A percentile compares a stretch with the other conserved stretches of the same genome.
These are phyloP conservation scores for Lignosus rhinocerotis DNA, from an alignment of 1,284 basidiomycete species.

Conservation along the genomic window DNA sequence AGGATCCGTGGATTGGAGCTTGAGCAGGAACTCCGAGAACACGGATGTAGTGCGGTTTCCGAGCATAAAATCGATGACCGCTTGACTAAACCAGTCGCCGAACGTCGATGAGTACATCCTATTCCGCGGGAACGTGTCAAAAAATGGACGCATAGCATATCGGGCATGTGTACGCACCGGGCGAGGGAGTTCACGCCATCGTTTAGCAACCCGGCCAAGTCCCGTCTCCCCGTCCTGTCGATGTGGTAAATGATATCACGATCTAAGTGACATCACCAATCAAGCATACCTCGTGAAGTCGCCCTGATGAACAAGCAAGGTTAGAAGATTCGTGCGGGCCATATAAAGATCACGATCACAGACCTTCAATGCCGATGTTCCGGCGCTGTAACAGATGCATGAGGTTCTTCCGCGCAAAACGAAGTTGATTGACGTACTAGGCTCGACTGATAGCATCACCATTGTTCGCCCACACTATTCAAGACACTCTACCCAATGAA, in stretches of 20 bases:
- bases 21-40: conserved; percentile 89
- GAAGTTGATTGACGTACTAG: conserved; percentile 59
- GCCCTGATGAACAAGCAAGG: conserved; percentile 48
- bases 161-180: conserved; percentile 41
- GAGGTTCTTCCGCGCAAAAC: conserved; percentile 10
- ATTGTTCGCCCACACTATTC: conserved; percentile 94
- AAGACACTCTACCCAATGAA: conserved; percentile 66
- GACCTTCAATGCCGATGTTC: conserved; percentile 90
- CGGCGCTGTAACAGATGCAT: conserved; percentile 51
- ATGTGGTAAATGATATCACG: conserved; percentile 7
- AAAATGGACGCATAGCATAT: not conserved
- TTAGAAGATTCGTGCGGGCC: not conserved
- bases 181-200: conserved; percentile 92
- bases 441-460: conserved; percentile 86
- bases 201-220: conserved; percentile 87
- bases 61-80: conserved; percentile 90
- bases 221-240: conserved; percentile 86
- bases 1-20: conserved; percentile 86
- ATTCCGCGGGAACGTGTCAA: not conserved
- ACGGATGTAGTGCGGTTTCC: conserved; percentile 84
- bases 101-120: conserved; percentile 87
- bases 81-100: conserved; percentile 95
- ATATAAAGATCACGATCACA: conserved; percentile 18
- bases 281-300: conserved; percentile 80
- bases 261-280: not conserved